A percentile compares a stretch with the other conserved stretches of the same genome.
These are phyloP conservation scores for Crithidia expoeki DNA, from an alignment of 208 protist species.

Conservation along the genomic window DNA sequence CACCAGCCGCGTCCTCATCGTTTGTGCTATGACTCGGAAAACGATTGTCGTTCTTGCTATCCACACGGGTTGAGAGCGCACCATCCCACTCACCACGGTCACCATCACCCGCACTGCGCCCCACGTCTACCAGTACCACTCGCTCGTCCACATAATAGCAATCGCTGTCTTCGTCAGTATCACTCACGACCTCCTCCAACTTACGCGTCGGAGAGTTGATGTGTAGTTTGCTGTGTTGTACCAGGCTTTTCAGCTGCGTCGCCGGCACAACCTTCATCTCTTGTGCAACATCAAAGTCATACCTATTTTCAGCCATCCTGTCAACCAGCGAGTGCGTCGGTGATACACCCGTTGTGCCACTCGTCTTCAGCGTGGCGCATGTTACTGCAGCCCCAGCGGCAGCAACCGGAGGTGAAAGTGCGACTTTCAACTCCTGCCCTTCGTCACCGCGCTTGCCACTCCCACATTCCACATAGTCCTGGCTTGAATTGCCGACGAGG, in stretches of 20 bases:
- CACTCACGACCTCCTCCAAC: not conserved
- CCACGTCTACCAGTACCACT: not conserved
- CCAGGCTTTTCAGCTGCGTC: not conserved
- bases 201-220: not conserved
- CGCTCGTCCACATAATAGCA: not conserved
- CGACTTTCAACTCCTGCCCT: too few species aligned
- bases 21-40: not conserved
- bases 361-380: not conserved
- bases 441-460: not conserved
- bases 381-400: too few species aligned
- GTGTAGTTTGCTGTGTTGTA: not conserved
- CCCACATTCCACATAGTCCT: not conserved
- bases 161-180: not conserved
- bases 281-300: not conserved
- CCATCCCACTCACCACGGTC: too few species aligned
- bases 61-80: too few species aligned
- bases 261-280: not conserved
- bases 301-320: not conserved
- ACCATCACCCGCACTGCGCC: not conserved
- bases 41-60: not conserved
- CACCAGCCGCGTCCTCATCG: not conserved
- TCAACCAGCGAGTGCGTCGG: constrained; percentile 1
- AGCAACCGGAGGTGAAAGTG: too few species aligned
- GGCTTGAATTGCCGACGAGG: not conserved
- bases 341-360: not conserved